These are phyloP conservation scores for Mortierella alpina DNA, from an alignment of 192 early-diverging fungal genomes.

Conservation along the genomic window DNA sequence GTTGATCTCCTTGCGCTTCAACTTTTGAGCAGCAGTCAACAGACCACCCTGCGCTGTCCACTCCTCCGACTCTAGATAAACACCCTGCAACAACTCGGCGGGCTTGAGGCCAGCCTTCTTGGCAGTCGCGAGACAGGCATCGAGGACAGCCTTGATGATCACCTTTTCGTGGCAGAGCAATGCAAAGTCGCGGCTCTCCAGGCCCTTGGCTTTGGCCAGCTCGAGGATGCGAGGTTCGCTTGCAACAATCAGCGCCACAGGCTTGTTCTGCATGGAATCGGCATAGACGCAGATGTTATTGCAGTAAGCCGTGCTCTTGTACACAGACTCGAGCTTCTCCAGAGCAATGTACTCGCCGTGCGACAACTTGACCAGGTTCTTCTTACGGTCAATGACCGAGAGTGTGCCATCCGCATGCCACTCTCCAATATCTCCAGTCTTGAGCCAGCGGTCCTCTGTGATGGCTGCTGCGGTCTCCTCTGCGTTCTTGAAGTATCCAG, in stretches of 20 bases:
- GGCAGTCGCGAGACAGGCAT: conserved; percentile 58
- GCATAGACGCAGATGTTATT: conserved; percentile 78
- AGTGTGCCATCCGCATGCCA: conserved; percentile 80
- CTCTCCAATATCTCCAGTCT: conserved; percentile 87
- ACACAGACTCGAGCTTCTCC: conserved; percentile 91
- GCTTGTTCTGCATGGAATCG: conserved; percentile 71
- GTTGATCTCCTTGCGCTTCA: conserved; percentile 82
- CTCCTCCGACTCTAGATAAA: conserved; percentile 76
- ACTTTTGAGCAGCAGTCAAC: conserved; percentile 91
- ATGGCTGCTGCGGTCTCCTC: conserved; percentile 87
- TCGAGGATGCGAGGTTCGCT: conserved; percentile 59
- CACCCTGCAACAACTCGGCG: conserved; percentile 74
- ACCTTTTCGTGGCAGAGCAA: conserved; percentile 61
- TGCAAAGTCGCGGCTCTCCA: conserved; percentile 53
- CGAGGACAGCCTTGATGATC: conserved; percentile 58
- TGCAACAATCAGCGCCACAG: conserved; percentile 79
- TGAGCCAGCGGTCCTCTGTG: conserved; percentile 46
- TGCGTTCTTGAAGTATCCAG: conserved; percentile 86
- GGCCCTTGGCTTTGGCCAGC: conserved; percentile 39
- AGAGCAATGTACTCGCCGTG: conserved; percentile 96
- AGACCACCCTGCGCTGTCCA: conserved; percentile 91
- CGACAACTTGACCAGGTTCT: conserved; percentile 86
- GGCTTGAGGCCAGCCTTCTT: conserved; percentile 71
- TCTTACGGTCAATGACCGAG: conserved; percentile 87
- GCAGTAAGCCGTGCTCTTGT: conserved; percentile 75